Percentiles rank a stretch among this genome's conserved stretches.
These are phyloP conservation scores for Ceratobasidium sp. DNA, from an alignment of 1,284 basidiomycete genomes.

Conservation along the genomic window DNA sequence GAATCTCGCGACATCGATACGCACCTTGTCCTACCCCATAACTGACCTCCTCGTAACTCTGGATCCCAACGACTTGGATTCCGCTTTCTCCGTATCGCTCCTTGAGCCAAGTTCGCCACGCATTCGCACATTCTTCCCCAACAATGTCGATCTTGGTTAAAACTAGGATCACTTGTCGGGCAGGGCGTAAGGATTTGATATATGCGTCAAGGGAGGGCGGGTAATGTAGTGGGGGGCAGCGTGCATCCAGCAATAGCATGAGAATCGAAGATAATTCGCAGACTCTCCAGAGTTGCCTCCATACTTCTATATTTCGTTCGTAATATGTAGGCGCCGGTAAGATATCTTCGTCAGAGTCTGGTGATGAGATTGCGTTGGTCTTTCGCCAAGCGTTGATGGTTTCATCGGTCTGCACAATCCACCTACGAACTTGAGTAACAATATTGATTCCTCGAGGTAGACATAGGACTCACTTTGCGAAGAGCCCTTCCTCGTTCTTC, in stretches of 20 bases:
- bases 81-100: constrained; percentile 65
- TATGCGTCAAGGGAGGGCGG: constrained; percentile 65
- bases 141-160: constrained; percentile 88
- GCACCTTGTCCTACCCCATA: constrained; percentile 62
- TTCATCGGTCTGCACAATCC: constrained; percentile 72
- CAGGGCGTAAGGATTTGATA: constrained; percentile 59
- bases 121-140: constrained; percentile 67
- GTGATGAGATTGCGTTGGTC: constrained; percentile 49
- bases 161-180: constrained; percentile 78
- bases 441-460: neutral
- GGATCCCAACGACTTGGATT: constrained; percentile 76
- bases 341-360: constrained; percentile 41
- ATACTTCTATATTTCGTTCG: constrained; percentile 96
- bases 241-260: constrained; percentile 86
- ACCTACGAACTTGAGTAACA: neutral
- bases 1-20: neutral
- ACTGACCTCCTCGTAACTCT: constrained; percentile 66
- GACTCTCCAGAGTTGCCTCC: constrained; percentile 96
- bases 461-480: constrained; percentile 69
- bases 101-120: constrained; percentile 78
- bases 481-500: constrained; percentile 83
- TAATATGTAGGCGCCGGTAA: constrained; percentile 77
- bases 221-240: constrained; percentile 78
- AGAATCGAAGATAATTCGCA: constrained; percentile 92
- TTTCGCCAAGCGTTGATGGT: constrained; percentile 69